Evolutionary conservation across 2,329 filamentous ascomycete species (phyloP), one percentile per base, ranked within the genome.

Genomic region (Tolypocladium paradoxum): DNA sequence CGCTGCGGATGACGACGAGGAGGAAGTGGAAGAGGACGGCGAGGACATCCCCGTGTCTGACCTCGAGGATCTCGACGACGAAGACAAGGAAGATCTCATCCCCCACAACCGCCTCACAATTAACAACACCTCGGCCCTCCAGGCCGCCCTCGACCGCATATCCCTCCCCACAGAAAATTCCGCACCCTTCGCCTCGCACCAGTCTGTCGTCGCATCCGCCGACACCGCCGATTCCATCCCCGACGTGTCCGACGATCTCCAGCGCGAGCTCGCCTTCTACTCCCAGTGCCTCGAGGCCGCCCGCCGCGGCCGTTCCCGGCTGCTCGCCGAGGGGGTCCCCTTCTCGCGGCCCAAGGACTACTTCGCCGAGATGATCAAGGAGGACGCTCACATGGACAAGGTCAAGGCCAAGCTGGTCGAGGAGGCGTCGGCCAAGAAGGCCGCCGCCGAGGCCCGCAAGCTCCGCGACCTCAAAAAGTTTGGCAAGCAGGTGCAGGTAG

Each of bases 321-420:
- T 99, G 27, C 86, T 88, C 65, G 84, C 86, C 58, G 92, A 96
- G 70, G 86, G 86, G 9, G 79, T 92, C 1, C 82, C 88, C 7
- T 99, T 99, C 73, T 86, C 89, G 31, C 82, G 93, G 11, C 93
- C 93, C 4, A 85, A 82, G 53, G 93, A 99, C 73, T 99, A 95
- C 74, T 99, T 99, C 64, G 93, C 93, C 46, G 93, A 99, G 77
- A 99, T 97, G 91, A 85, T 96, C 64, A 97, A 97, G 82, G 89
- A 86, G 64, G 93, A 99, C 68, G 92, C 95, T 64, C 93, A 96
- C 71, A 99, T 99, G 93, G 88, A 88, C 68, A 91, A 88, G 78
- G 88, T 99, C 68, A 95, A 95, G 78, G 83, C 85, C 65, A 95
- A 95, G 78, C 76, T 97, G 64, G 80, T 96, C 57, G 91, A 97